Conservation (phyloP, 495 filamentous ascomycete genomes). For the Podospora anserina region DNA sequence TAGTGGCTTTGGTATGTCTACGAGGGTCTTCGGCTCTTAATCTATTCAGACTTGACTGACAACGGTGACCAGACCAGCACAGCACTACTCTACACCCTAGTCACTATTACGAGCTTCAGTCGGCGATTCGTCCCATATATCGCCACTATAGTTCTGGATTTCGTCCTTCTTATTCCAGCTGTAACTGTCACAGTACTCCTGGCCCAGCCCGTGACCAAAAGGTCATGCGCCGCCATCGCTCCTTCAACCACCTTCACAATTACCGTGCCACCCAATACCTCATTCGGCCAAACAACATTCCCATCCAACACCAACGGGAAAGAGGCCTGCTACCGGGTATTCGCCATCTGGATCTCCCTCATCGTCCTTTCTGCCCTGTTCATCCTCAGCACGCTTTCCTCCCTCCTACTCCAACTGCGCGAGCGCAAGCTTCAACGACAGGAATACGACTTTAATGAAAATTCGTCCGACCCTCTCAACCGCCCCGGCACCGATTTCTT, state of each 20-base stretch:
- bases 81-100: constrained; percentile 70
- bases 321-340: constrained; percentile 14
- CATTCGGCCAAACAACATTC: constrained; percentile 12
- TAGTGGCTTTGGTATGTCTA: constrained; percentile 15
- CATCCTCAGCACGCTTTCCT: constrained; percentile 13
- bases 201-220: constrained; percentile 58
- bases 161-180: constrained; percentile 64
- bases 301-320: constrained; percentile 3
- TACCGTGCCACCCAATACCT: neutral
- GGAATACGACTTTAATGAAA: neutral
- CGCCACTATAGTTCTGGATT: constrained; percentile 61
- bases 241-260: neutral
- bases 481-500: constrained; percentile 1
- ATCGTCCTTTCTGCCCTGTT: constrained; percentile 15
- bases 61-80: constrained; percentile 62
- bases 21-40: constrained; percentile 69
- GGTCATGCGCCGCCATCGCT: constrained; percentile 1
- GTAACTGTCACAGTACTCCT: constrained; percentile 68
- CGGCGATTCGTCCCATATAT: constrained; percentile 73
- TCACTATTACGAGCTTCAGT: constrained; percentile 72
- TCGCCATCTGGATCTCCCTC: constrained; percentile 18
- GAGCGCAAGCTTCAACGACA: constrained; percentile 6
- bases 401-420: constrained; percentile 9
- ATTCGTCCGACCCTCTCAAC: neutral
- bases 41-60: constrained; percentile 71